Percentiles rank a stretch among this genome's conserved stretches.
phyloP scores from a whole-genome alignment of 192 early-diverging fungal genomes.

The Umbelopsis isabellina region DNA sequence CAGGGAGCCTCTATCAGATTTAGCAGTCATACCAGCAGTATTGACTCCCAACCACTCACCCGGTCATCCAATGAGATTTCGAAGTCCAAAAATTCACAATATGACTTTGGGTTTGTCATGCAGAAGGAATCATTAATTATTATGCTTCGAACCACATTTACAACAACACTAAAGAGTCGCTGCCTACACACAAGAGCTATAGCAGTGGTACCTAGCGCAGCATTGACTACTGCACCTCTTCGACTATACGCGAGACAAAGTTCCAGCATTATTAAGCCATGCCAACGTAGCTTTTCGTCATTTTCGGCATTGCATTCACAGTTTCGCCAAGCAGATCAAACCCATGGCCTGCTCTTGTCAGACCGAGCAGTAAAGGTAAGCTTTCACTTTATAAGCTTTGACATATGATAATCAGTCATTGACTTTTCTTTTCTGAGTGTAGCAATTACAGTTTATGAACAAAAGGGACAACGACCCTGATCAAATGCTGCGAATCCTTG shows the following conservation, averaged over 20 bases:
- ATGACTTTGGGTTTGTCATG: not conserved
- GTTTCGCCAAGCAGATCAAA: constrained; percentile 7
- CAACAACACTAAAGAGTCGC: not conserved
- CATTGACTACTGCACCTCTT: not conserved
- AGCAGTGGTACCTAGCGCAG: not conserved
- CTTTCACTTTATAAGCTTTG: not conserved
- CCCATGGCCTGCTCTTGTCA: constrained; percentile 45
- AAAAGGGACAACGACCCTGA: constrained; percentile 48
- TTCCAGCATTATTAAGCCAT: not conserved
- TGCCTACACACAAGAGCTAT: not conserved
- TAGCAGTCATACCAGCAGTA: too few relatives aligned
- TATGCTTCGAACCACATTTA: constrained; percentile 12
- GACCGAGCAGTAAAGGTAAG: constrained; percentile 54
- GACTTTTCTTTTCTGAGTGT: constrained; percentile 13
- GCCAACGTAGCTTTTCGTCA: not conserved
- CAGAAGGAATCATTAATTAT: not conserved
- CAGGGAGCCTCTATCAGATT: too few relatives aligned
- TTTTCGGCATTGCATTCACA: not conserved
- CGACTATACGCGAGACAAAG: not conserved
- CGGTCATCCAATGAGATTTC: not conserved
- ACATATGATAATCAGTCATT: not conserved
- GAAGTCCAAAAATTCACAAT: not conserved
- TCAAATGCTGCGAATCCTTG: constrained; percentile 67
- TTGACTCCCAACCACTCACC: too few relatives aligned
- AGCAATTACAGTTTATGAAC: constrained; percentile 59